phyloP scores from a whole-genome alignment of 1,139 yeast genomes.

The Saccharomyces hybrid region DNA sequence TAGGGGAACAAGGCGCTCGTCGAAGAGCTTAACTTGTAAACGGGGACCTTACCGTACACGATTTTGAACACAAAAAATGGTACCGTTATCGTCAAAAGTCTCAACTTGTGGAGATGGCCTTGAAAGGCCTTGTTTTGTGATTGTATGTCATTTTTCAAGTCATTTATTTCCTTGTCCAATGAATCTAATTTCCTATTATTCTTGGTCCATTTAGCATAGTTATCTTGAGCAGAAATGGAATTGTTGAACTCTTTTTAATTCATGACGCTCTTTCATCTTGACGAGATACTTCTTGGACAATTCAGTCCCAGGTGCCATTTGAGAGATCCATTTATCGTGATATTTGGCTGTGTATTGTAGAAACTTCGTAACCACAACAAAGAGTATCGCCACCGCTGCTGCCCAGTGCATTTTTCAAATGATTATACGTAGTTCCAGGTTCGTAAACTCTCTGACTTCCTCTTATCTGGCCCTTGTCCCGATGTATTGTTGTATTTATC shows the following conservation, averaged over 20 bases:
- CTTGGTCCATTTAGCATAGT: conserved; percentile 94
- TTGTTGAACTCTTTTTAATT: conserved; percentile 49
- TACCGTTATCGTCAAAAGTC: conserved; percentile 21
- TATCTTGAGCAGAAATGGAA: conserved; percentile 76
- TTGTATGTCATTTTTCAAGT: conserved; percentile 42
- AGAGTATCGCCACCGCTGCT: conserved; percentile 22
- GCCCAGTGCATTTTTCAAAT: conserved; percentile 15
- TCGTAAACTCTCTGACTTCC: not conserved
- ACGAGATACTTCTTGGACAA: conserved; percentile 31
- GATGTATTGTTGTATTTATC: not conserved
- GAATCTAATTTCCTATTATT: conserved; percentile 66
- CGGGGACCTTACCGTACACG: conserved; percentile 30
- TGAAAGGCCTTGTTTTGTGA: conserved; percentile 49
- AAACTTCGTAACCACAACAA: conserved; percentile 21
- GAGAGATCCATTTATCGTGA: conserved; percentile 26
- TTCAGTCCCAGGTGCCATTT: conserved; percentile 13
- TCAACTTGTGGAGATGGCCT: conserved; percentile 42
- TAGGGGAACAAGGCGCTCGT: conserved; percentile 26
- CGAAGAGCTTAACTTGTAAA: conserved; percentile 21
- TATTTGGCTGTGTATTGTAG: conserved; percentile 18
- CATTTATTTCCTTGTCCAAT: conserved; percentile 46
- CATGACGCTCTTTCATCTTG: conserved; percentile 41
- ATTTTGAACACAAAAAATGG: conserved; percentile 29
- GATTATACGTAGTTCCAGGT: not conserved
- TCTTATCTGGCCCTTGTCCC: not conserved